phyloP scores from a whole-genome alignment of 768 basidiomycete genomes.

The Mycena indigotica region DNA sequence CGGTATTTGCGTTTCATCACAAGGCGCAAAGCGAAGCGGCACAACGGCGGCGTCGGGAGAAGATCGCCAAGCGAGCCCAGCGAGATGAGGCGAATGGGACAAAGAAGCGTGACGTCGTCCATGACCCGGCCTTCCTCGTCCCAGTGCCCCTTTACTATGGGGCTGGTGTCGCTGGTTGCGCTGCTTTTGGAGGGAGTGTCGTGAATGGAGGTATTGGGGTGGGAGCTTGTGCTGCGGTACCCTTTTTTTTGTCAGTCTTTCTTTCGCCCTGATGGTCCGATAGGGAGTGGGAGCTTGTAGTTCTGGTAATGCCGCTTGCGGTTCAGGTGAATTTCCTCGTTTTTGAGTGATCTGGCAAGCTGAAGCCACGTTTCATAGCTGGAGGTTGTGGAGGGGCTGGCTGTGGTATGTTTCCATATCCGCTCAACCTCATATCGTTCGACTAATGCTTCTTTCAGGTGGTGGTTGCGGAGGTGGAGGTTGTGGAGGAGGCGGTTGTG shows the following conservation, averaged over 20 bases:
- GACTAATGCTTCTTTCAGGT: too few relatives aligned
- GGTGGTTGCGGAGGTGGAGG: conserved; percentile 21
- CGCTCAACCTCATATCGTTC: too few relatives aligned
- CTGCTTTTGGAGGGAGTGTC: conserved; percentile 19
- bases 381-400: background rate
- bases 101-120: background rate
- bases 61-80: conserved; percentile 28
- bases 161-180: conserved; percentile 22
- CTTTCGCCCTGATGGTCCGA: conserved; percentile 4
- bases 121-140: conserved; percentile 39
- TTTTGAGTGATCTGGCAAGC: background rate
- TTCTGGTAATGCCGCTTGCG: conserved; percentile 24
- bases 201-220: conserved; percentile 24
- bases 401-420: too few relatives aligned
- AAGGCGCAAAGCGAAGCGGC: conserved; percentile 24
- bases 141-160: conserved; percentile 40
- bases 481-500: conserved; percentile 19
- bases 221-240: conserved; percentile 32
- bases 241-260: background rate
- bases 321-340: conserved; percentile 7
- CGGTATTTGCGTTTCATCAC: conserved; percentile 40
- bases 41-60: conserved; percentile 26
- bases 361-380: background rate
- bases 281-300: conserved; percentile 21
- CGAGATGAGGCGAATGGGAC: conserved; percentile 25